Conservation (phyloP, 176 grass and related monocot genomes). For the Lolium rigidum region DNA sequence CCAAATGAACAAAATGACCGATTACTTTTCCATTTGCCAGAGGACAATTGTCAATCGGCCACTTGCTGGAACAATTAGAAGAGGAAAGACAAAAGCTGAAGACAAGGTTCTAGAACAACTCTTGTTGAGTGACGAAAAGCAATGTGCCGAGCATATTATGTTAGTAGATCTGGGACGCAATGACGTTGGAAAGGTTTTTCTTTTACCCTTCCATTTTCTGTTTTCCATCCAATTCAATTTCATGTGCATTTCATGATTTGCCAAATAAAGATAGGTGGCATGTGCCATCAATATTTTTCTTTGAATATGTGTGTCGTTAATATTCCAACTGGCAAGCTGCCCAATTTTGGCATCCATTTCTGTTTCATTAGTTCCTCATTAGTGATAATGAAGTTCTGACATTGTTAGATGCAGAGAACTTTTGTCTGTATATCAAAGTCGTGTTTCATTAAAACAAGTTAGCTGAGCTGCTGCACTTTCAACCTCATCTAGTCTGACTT, state of each 20-base stretch:
- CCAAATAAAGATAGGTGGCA: not conserved
- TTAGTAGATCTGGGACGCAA: slow-evolving; percentile 91
- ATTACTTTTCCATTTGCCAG: slow-evolving; percentile 37
- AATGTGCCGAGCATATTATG: slow-evolving; percentile 94
- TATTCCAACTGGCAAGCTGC: not conserved
- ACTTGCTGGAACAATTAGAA: slow-evolving; percentile 86
- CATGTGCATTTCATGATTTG: not conserved
- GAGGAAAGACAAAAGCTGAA: slow-evolving; percentile 74
- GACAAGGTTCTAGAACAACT: slow-evolving; percentile 76
- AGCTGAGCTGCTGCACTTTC: not conserved
- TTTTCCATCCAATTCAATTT: not conserved
- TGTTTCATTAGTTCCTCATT: not conserved
- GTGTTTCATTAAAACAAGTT: not conserved
- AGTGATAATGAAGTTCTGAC: not conserved
- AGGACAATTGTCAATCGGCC: slow-evolving; percentile 83
- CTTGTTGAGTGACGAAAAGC: slow-evolving; percentile 84
- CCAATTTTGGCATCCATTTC: not conserved
- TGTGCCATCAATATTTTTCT: not conserved
- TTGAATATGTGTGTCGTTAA: not conserved
- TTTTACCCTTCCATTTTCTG: not conserved
- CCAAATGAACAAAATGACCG: not conserved
- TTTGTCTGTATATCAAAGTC: not conserved
- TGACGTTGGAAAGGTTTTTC: slow-evolving; percentile 81
- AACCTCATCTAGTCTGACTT: slow-evolving; percentile 17
- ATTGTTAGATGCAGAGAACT: not conserved